These are phyloP conservation scores for Ustilago trichophora DNA, from an alignment of 1,284 basidiomycete genomes.

Conservation along the genomic window DNA sequence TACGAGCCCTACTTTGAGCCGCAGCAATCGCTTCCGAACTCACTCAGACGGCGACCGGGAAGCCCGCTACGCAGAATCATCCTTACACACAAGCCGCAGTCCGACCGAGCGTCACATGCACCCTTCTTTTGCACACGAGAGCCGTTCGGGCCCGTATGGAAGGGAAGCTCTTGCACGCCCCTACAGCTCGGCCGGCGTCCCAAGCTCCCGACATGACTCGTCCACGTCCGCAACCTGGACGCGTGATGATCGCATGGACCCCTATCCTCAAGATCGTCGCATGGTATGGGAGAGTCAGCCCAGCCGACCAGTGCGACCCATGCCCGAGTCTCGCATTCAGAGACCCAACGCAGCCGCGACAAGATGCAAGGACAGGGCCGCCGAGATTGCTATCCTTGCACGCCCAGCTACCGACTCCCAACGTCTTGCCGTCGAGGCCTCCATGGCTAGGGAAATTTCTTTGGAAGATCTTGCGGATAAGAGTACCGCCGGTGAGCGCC, in stretches of 20 bases:
- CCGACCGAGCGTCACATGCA: conserved; percentile 24
- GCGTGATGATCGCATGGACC: conserved; percentile 13
- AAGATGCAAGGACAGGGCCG: conserved; percentile 23
- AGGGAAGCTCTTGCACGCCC: conserved; percentile 12
- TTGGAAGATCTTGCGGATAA: conserved; percentile 25
- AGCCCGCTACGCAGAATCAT: background rate
- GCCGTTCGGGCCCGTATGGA: background rate
- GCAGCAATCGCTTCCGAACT: conserved; percentile 18
- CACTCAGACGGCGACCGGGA: conserved; percentile 35
- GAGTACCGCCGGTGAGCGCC: conserved; percentile 20
- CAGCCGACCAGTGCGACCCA: conserved; percentile 5
- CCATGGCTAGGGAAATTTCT: conserved; percentile 8
- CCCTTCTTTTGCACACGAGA: conserved; percentile 5
- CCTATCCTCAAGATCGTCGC: conserved; percentile 18
- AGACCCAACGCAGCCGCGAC: conserved; percentile 10
- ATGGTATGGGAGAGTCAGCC: conserved; percentile 1
- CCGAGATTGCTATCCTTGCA: conserved; percentile 24
- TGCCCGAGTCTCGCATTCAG: conserved; percentile 18
- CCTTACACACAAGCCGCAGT: conserved; percentile 8
- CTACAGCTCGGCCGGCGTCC: conserved; percentile 7
- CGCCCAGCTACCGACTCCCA: conserved; percentile 24
- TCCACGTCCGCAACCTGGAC: background rate
- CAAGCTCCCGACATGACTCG: conserved; percentile 5
- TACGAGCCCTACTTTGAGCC: conserved; percentile 8
- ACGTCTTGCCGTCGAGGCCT: conserved; percentile 17